Base-by-base conservation (phyloP, 2,329 filamentous ascomycete species). In the Scedosporium boydii region DNA sequence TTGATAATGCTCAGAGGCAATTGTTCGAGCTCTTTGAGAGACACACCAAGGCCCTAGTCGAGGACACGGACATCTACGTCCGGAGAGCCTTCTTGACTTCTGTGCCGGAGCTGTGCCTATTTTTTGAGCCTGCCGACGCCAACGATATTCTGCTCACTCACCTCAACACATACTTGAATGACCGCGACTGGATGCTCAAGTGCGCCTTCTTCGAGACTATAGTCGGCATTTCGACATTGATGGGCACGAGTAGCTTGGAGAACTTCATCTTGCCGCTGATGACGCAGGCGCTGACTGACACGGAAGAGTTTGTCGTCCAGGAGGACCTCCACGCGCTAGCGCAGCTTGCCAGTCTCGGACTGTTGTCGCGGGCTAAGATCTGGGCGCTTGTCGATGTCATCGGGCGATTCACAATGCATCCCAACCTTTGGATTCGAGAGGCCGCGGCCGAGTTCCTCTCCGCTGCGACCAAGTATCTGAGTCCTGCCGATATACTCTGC, bases 91-190 rank as follows among this genome's bases (percentile, higher is more conserved):
- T 99, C 70, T 78, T 99, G 55, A 89, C 89, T 7, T 98, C 95
- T 6, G 93, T 99, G 0, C 89, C 93, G 0, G 90, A 92, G 65
- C 80, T 99, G 1, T 99, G 95, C 71, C 86, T 97, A 67, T 98
- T 99, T 74, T 98, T 99, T 67, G 92, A 91, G 3, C 93, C 90
- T 64, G 83, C 87, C n/a, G 89, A 92, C 70, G 89, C 93, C 1
- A 97, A 96, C 72, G 95, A 99, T 70, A 91, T 99, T n/a, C 87
- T 99, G 16, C 78, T 99, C 23, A 96, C 92, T 38, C 95, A 99
- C 75, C 79, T 99, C 29, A 98, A 98, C 70, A 99, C 95, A 0
- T 99, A 99, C 69, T 77, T 99, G 7, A 99, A 99, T 67, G 95
- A 98, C 69, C 86, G 89, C 51, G 93, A 99, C 72, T 99, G 95